Conservation (phyloP, 768 basidiomycete genomes). For the Xerocomus spinulosus region DNA sequence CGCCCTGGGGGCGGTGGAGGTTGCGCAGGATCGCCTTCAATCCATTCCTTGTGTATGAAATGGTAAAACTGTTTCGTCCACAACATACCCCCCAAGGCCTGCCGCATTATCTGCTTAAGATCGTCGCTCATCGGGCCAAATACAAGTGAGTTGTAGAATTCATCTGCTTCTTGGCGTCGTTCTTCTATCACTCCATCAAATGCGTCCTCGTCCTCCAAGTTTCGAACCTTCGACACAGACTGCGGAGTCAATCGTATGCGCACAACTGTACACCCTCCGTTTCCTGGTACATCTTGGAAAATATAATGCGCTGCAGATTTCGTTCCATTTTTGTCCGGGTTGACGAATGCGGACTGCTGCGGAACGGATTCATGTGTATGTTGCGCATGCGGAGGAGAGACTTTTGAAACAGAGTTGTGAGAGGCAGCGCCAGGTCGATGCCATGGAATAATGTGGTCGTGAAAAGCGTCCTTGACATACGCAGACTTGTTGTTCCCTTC, state of each 20-base stretch:
- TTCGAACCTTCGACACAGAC: slow-evolving; percentile 69
- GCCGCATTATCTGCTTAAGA: slow-evolving; percentile 92
- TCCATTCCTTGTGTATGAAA: slow-evolving; percentile 96
- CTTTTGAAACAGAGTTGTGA: slow-evolving; percentile 8
- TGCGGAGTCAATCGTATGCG: slow-evolving; percentile 86
- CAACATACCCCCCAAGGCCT: slow-evolving; percentile 94
- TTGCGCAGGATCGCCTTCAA: slow-evolving; percentile 92
- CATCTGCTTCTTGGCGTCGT: slow-evolving; percentile 88
- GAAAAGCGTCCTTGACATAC: slow-evolving; percentile 96
- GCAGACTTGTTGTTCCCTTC: slow-evolving; percentile 77
- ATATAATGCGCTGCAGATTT: slow-evolving; percentile 91
- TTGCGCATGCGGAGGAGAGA: too few relatives aligned
- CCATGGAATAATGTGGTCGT: slow-evolving; percentile 88
- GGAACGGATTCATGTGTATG: background rate
- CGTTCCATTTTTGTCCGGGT: slow-evolving; percentile 82
- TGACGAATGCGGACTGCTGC: slow-evolving; percentile 53
- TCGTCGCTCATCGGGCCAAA: slow-evolving; percentile 88
- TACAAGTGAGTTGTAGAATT: slow-evolving; percentile 83
- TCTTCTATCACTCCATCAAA: slow-evolving; percentile 92
- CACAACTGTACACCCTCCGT: slow-evolving; percentile 93
- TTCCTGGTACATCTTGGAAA: slow-evolving; percentile 81
- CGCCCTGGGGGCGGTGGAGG: slow-evolving; percentile 90
- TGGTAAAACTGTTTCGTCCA: slow-evolving; percentile 99
- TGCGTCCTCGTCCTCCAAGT: slow-evolving; percentile 77
- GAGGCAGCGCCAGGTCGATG: slow-evolving; percentile 62